A percentile compares a stretch with the other conserved stretches of the same genome.
These are phyloP conservation scores for Cyclocybe cylindracea DNA, from an alignment of 768 basidiomycete genomes.

Conservation along the genomic window DNA sequence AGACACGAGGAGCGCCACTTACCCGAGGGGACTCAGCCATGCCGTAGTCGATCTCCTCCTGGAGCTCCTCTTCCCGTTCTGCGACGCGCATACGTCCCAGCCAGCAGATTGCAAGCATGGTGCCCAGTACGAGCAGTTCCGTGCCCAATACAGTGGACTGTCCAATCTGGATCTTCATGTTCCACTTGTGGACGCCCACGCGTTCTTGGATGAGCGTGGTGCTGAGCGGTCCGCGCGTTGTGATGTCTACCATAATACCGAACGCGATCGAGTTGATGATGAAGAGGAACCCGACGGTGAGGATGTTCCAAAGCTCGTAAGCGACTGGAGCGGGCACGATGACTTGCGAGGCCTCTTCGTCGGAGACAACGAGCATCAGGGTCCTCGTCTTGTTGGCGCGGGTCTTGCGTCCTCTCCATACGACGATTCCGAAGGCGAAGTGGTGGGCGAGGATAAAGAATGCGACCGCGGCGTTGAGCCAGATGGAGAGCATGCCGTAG, in stretches of 20 bases:
- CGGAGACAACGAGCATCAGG: constrained; percentile 3
- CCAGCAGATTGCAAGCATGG: constrained; percentile 12
- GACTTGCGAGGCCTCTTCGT: constrained; percentile 8
- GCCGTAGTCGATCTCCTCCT: constrained; percentile 6
- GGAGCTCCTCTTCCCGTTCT: background rate
- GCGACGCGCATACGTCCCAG: constrained; percentile 7
- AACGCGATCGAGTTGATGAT: constrained; percentile 23
- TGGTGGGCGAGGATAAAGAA: constrained; percentile 22
- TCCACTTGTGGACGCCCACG: constrained; percentile 25
- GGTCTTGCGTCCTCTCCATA: constrained; percentile 8
- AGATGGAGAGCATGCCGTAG: constrained; percentile 27
- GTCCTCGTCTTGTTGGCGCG: background rate
- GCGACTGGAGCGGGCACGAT: constrained; percentile 8
- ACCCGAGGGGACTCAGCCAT: background rate
- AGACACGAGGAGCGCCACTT: too few relatives aligned
- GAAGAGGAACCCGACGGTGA: constrained; percentile 14
- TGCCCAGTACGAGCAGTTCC: constrained; percentile 13
- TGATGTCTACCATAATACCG: constrained; percentile 27
- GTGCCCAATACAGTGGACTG: constrained; percentile 24
- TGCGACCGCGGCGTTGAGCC: constrained; percentile 22
- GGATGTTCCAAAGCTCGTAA: constrained; percentile 15
- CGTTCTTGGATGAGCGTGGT: constrained; percentile 24
- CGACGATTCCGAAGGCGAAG: constrained; percentile 9
- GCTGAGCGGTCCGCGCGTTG: constrained; percentile 18
- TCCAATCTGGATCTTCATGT: constrained; percentile 26